A percentile compares a stretch with the other conserved stretches of the same genome.
phyloP scores from a whole-genome alignment of 148 eudicot genomes.

The Tetragonia tetragonoides region DNA sequence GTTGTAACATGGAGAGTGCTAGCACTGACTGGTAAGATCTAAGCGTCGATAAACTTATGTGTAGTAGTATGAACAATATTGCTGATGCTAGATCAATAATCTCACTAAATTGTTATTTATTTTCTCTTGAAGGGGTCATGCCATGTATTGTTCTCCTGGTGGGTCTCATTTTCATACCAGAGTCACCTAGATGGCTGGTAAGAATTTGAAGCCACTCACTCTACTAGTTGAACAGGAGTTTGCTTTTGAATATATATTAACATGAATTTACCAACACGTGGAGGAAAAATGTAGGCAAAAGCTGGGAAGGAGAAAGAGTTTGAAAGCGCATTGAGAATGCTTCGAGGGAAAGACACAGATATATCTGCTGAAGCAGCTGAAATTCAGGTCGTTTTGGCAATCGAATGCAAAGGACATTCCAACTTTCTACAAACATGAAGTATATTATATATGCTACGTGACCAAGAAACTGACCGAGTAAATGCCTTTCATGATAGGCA shows the following conservation, averaged over 20 bases:
- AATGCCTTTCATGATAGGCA: constrained; percentile 13
- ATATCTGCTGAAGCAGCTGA: constrained; percentile 23
- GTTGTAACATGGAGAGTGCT: constrained; percentile 21
- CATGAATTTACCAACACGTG: neutral
- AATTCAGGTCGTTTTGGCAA: constrained; percentile 10
- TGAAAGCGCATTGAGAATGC: constrained; percentile 19
- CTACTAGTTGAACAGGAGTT: neutral
- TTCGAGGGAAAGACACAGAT: constrained; percentile 24
- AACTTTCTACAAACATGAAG: neutral
- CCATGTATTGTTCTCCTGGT: constrained; percentile 20
- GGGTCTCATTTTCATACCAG: constrained; percentile 25
- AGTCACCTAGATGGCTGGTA: constrained; percentile 34
- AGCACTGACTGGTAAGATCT: constrained; percentile 20
- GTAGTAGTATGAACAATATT: no score
- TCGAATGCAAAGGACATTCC: neutral
- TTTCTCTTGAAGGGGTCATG: constrained; percentile 13
- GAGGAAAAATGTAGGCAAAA: constrained; percentile 21
- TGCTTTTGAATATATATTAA: no score
- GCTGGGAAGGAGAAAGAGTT: constrained; percentile 16
- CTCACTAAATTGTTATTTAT: neutral
- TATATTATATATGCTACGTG: neutral
- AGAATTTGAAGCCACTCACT: neutral
- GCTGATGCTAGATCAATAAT: neutral
- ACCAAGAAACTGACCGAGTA: neutral
- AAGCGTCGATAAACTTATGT: neutral